Percentiles rank a stretch among this genome's conserved stretches.
Evolutionary conservation across 257 asterid genomes (phyloP).

Genomic region (Plantago ovata): DNA sequence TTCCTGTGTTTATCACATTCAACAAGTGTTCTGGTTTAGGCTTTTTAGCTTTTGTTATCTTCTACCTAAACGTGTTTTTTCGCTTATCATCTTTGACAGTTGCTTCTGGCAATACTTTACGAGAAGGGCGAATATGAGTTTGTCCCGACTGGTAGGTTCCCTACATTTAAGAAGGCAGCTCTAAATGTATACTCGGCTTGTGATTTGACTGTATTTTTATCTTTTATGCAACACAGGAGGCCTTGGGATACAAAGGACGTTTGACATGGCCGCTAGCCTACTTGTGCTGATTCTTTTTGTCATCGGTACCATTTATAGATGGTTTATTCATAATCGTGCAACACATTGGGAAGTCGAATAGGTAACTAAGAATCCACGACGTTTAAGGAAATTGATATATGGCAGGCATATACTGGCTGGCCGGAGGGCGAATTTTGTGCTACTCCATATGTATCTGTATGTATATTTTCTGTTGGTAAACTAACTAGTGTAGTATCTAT

Average conservation of each 20-base stretch:
- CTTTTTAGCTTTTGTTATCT: neutral
- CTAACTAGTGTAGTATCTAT: too few species aligned
- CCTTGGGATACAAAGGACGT: constrained; percentile 41
- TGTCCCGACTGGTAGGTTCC: constrained; percentile 45
- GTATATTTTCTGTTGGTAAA: too few species aligned
- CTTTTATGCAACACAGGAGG: constrained; percentile 33
- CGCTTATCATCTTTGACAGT: constrained; percentile 39
- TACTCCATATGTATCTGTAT: too few species aligned
- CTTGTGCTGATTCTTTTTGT: constrained; percentile 24
- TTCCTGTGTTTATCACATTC: neutral
- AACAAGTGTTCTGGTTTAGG: neutral
- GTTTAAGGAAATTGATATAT: too few species aligned
- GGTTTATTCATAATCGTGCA: constrained; percentile 18
- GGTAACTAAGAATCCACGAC: too few species aligned
- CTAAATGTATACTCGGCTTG: too few species aligned
- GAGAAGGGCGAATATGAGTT: constrained; percentile 40
- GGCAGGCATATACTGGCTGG: too few species aligned
- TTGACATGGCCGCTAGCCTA: constrained; percentile 38
- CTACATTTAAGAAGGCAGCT: too few species aligned
- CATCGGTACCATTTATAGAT: constrained; percentile 34
- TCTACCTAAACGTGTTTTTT: neutral
- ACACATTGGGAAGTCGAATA: neutral
- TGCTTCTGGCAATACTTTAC: constrained; percentile 39
- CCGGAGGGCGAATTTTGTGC: too few species aligned
- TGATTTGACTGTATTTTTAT: neutral